Conservation (phyloP, 164 flowering plant species). For the Stephania japonica region DNA sequence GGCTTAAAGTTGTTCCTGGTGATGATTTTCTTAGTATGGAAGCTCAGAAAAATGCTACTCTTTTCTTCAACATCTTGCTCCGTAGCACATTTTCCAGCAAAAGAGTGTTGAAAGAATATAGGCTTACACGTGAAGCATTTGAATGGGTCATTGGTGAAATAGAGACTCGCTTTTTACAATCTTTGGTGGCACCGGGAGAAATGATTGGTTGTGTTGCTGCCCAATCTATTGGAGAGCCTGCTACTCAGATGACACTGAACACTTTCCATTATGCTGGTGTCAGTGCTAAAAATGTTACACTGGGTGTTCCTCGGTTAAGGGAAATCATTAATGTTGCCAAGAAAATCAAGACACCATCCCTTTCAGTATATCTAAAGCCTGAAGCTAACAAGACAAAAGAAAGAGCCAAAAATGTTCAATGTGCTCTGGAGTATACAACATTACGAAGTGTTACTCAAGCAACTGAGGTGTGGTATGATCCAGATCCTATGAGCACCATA, state of each 20-base stretch:
- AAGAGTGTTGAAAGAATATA: conserved; percentile 85
- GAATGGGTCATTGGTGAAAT: conserved; percentile 99
- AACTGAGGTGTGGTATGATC: conserved; percentile 99
- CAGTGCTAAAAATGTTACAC: conserved; percentile 98
- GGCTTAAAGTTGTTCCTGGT: conserved; percentile 93
- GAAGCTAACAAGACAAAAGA: conserved; percentile 78
- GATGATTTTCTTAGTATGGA: conserved; percentile 83
- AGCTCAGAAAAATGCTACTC: conserved; percentile 97
- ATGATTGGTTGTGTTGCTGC: conserved; percentile 99
- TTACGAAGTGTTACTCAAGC: conserved; percentile 96
- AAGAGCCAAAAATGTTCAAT: conserved; percentile 89
- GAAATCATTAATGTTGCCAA: conserved; percentile 98
- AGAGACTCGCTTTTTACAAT: conserved; percentile 89
- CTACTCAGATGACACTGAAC: conserved; percentile 97
- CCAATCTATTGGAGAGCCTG: conserved; percentile 99
- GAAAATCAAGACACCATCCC: conserved; percentile 95
- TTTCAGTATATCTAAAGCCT: conserved; percentile 84
- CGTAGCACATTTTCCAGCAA: conserved; percentile 96
- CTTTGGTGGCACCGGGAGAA: conserved; percentile 98
- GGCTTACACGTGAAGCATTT: conserved; percentile 90
- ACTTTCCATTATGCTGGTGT: conserved; percentile 99
- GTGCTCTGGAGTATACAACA: conserved; percentile 94
- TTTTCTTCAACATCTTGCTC: conserved; percentile 78
- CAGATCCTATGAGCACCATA: conserved; percentile 94
- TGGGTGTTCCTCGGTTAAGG: conserved; percentile 95